Conservation (phyloP, 768 basidiomycete species). For the Lactarius evosmus region DNA sequence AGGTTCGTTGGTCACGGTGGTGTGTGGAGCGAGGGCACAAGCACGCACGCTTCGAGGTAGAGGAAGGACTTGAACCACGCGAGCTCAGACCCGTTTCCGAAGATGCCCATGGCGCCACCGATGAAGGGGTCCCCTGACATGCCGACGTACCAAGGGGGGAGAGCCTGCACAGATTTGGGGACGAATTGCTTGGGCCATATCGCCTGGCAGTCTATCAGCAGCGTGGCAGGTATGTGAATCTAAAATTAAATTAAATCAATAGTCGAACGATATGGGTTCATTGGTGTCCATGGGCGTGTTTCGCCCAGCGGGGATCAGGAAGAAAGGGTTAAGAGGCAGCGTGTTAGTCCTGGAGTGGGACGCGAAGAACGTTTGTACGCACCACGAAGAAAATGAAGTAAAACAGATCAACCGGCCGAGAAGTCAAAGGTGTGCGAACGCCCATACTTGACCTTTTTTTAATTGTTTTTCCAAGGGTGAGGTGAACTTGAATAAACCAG, state of each 20-base stretch:
- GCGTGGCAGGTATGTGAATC: slow-evolving; percentile 66
- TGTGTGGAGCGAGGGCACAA: neutral
- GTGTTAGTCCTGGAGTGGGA: neutral
- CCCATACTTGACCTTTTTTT: neutral
- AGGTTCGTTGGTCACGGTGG: neutral
- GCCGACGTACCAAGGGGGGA: slow-evolving; percentile 50
- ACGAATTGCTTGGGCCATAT: slow-evolving; percentile 54
- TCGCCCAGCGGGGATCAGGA: neutral
- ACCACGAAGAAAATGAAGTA: slow-evolving; percentile 74
- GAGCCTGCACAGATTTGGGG: slow-evolving; percentile 44
- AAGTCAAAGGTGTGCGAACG: slow-evolving; percentile 40
- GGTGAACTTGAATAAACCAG: neutral
- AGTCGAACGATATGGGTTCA: neutral
- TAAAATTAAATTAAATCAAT: neutral
- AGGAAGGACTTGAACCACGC: slow-evolving; percentile 68
- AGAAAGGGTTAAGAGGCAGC: neutral
- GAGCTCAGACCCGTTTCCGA: slow-evolving; percentile 35
- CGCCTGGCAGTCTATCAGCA: slow-evolving; percentile 68
- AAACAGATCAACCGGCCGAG: slow-evolving; percentile 61
- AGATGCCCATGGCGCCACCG: slow-evolving; percentile 47
- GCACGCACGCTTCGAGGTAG: slow-evolving; percentile 54
- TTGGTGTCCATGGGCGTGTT: too few species aligned
- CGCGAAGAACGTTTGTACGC: slow-evolving; percentile 27
- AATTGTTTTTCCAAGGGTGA: neutral
- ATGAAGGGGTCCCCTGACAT: slow-evolving; percentile 68